phyloP scores from a whole-genome alignment of 1,284 basidiomycete species.

The Hypsizygus ulmarius region DNA sequence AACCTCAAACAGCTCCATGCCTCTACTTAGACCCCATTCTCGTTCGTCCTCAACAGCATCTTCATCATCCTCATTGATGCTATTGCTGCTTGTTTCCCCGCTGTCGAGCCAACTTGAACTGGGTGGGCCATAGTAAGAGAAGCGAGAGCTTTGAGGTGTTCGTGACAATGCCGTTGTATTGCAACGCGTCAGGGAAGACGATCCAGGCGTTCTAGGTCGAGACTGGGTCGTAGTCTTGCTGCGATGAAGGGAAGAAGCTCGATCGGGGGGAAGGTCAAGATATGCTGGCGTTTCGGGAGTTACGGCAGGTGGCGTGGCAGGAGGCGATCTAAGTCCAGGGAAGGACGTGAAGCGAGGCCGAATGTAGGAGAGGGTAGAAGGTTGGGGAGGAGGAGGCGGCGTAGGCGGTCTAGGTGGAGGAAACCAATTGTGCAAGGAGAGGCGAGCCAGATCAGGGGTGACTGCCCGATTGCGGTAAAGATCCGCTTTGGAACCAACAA shows the following conservation, averaged over 20 bases:
- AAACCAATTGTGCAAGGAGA: slow-evolving; percentile 81
- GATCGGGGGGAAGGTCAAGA: slow-evolving; percentile 46
- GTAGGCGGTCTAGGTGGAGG: slow-evolving; percentile 70
- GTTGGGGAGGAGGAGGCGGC: slow-evolving; percentile 55
- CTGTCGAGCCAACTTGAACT: slow-evolving; percentile 52
- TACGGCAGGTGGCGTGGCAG: slow-evolving; percentile 37
- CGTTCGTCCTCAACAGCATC: slow-evolving; percentile 51
- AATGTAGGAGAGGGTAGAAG: slow-evolving; percentile 76
- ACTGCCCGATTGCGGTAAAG: slow-evolving; percentile 69
- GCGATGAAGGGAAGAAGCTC: slow-evolving; percentile 43
- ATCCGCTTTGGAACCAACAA: slow-evolving; percentile 90
- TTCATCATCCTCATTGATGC: slow-evolving; percentile 65
- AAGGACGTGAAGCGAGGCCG: slow-evolving; percentile 84
- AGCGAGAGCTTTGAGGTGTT: slow-evolving; percentile 52
- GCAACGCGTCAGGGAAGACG: slow-evolving; percentile 40
- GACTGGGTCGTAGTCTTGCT: slow-evolving; percentile 42
- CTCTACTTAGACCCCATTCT: slow-evolving; percentile 76
- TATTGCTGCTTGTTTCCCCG: slow-evolving; percentile 60
- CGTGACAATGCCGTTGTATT: slow-evolving; percentile 42
- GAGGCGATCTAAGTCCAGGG: slow-evolving; percentile 65
- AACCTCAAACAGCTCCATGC: slow-evolving; percentile 83
- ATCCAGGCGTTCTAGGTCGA: slow-evolving; percentile 38
- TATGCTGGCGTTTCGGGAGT: slow-evolving; percentile 49
- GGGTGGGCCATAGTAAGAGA: slow-evolving; percentile 50
- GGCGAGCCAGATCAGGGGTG: slow-evolving; percentile 74